Evolutionary conservation across 164 flowering plant species (phyloP), one percentile per base, ranked within the genome.

Genomic region (Berberis thunbergii): DNA sequence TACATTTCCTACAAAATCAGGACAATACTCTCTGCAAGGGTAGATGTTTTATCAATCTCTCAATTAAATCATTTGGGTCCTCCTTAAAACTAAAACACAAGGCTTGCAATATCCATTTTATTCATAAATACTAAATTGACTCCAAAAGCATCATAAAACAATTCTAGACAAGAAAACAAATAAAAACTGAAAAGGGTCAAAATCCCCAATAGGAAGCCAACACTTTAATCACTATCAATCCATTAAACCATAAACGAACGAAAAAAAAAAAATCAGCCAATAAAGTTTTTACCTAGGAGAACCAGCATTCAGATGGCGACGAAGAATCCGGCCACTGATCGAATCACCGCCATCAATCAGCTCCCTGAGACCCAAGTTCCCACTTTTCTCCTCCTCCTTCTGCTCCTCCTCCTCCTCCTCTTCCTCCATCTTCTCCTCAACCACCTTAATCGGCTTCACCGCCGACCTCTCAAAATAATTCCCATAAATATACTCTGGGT

Each of bases 401-500:
- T 59, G 55, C 42, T 70, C 60, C 11, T 57, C 39, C 58, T 6
- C 58, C 58, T 1, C 58, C 39, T 2, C 60, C 43, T 41, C 48
- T 45, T 60, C 69, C 59, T 71, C 75, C 41, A 53, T 68, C 43
- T 57, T 59, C 41, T 53, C 54, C 4, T 8, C 67, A 7, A 49
- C 71, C 53, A 59, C 69, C 49, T 54, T 43, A 12, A 45, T 43
- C 26, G 62, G 67, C 40, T 49, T 61, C 38, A 43, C 72, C 54
- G 49, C 65, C 71, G 77, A 26, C 71, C 86, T 85, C 81, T 94
- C 96, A 45, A 91, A 89, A 72, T 94, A 91, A 78, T 94, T 89
- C 70, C 97, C 99, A 69, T 91, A 91, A 38, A 91, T 84, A 70
- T 91, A 91, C 84, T 94, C 96, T 0, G 91, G 96, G 0, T 80